Evolutionary conservation across 2,329 filamentous ascomycete genomes (phyloP).

Genomic region (Ophiostoma himal-ulmi): DNA sequence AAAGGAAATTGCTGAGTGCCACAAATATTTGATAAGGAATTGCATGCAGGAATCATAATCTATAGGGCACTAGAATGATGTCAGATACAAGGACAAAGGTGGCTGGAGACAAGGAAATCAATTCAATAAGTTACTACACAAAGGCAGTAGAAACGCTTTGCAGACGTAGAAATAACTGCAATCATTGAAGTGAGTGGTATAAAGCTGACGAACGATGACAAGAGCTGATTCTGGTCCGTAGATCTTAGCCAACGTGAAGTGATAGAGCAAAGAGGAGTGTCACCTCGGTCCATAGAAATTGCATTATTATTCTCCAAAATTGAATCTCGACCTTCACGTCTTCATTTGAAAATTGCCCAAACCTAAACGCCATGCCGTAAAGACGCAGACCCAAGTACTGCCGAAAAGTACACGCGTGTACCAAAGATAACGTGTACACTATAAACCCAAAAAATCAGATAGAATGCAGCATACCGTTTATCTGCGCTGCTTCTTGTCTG

Average conservation of each 20-base stretch:
- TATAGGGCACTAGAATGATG: neutral
- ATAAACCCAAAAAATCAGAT: neutral
- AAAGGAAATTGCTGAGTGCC: neutral
- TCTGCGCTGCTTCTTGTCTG: conserved; percentile 44
- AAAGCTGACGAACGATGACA: too few species aligned
- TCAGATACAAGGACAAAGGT: neutral
- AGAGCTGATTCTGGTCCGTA: neutral
- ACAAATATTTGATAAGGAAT: neutral
- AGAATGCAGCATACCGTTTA: neutral
- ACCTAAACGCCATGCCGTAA: conserved; percentile 14
- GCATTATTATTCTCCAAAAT: neutral
- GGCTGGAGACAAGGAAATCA: neutral
- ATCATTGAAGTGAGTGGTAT: neutral
- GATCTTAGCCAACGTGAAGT: neutral
- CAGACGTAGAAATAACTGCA: neutral
- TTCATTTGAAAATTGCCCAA: neutral
- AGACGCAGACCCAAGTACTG: neutral
- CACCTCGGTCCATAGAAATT: neutral
- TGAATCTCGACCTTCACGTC: neutral
- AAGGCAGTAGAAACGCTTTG: neutral
- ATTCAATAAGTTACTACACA: neutral
- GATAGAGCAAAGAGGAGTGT: neutral
- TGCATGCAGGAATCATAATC: neutral
- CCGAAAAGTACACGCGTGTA: neutral
- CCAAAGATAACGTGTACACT: neutral